phyloP scores from a whole-genome alignment of 1,284 basidiomycete species.

The Erythrobasidium hasegawianum region DNA sequence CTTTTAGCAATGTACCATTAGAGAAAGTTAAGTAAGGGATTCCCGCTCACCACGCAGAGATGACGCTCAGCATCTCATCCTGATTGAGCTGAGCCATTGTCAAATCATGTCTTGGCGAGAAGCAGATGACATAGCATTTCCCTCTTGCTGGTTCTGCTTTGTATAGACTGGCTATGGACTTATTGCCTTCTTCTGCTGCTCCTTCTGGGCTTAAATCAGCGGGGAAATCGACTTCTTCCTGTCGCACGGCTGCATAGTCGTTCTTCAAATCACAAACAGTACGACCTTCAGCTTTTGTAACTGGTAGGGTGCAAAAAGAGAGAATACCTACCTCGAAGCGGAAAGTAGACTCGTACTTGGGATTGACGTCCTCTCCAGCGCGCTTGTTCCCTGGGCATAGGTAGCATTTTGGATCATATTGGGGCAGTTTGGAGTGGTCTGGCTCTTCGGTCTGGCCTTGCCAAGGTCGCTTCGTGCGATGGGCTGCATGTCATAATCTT shows the following conservation, averaged over 20 bases:
- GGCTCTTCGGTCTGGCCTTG: slow-evolving; percentile 74
- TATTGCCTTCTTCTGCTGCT: not conserved
- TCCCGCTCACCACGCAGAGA: slow-evolving; percentile 65
- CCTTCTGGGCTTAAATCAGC: slow-evolving; percentile 10
- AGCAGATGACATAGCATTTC: slow-evolving; percentile 82
- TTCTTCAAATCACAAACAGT: slow-evolving; percentile 36
- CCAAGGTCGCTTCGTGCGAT: slow-evolving; percentile 69
- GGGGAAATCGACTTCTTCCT: slow-evolving; percentile 36
- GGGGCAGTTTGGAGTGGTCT: slow-evolving; percentile 55
- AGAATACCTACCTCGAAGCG: slow-evolving; percentile 44
- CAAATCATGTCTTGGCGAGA: slow-evolving; percentile 85
- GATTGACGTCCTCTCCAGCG: slow-evolving; percentile 70
- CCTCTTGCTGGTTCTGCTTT: slow-evolving; percentile 70
- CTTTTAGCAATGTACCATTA: not conserved
- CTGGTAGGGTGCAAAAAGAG: slow-evolving; percentile 56
- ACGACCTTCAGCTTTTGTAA: not conserved
- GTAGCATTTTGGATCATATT: slow-evolving; percentile 77
- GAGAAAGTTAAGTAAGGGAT: slow-evolving; percentile 56
- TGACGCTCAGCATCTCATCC: slow-evolving; percentile 64
- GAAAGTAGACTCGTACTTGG: slow-evolving; percentile 64
- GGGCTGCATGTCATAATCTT: slow-evolving; percentile 37
- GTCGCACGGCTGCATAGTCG: slow-evolving; percentile 43
- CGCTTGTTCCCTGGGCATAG: slow-evolving; percentile 84
- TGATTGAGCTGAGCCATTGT: slow-evolving; percentile 70
- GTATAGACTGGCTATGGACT: slow-evolving; percentile 54